Evolutionary conservation across 2,329 filamentous ascomycete species (phyloP), one percentile per base, ranked within the genome.

Genomic region (Colletotrichum tanaceti): DNA sequence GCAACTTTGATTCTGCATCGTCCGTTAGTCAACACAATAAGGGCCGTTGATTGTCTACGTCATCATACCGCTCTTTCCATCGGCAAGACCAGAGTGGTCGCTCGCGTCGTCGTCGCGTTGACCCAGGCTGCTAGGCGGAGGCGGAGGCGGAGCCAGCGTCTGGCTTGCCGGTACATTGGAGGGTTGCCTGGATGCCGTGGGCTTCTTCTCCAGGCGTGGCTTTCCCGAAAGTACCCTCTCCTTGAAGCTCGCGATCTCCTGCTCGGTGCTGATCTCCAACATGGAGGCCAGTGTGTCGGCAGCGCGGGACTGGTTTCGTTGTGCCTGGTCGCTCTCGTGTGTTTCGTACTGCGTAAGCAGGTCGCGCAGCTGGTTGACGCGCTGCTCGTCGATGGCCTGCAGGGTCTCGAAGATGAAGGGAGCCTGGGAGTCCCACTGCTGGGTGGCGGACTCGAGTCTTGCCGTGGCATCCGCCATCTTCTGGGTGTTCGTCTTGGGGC

Each of bases 381-480:
- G 89, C 73, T 88, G 90, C 82, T 99, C 96, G 76, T 99, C 96
- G 39, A 97, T 84, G 6, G 93, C 91, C 78, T 99, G 96, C 32
- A 99, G 87, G 70, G 91, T 92, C 80, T 99, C 96, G 76, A 97
- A 98, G 70, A 98, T 91, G 79, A 93, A 98, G 1, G 96, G 96
- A 16, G 96, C 93, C 78, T 97, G 94, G 0, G 93, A 94, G 64
- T 97, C 91, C 96, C 96, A 99, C 77, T 97, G 92, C 72, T 91
- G 87, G 52, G 86, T 88, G n/a, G 93, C 91, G 69, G 89, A 89
- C 71, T 97, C 92, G 50, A 97, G 87, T 72, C 90, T 90, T 20
- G 88, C 84, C 13, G 88, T 86, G 14, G 93, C 94, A 71, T 86
- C 86, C 50, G 94, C 92, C 46, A 96, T 87, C 79, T 96, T 97